These are phyloP conservation scores for Daldinia concentrica DNA, from an alignment of 495 filamentous ascomycete species.

Conservation along the genomic window DNA sequence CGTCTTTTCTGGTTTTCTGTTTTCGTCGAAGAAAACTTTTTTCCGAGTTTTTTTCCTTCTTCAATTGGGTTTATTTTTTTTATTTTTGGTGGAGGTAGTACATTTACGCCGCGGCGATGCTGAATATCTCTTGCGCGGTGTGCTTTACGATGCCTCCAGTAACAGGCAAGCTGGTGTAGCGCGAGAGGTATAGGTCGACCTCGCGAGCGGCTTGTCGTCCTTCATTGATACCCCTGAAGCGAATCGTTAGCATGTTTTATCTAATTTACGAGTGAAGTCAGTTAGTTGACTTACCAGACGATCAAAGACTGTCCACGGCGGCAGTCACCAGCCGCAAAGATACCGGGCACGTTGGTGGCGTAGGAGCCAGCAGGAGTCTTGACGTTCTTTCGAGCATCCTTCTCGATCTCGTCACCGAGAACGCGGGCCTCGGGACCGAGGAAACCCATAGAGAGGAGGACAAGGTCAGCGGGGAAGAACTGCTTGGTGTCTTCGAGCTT, in stretches of 20 bases:
- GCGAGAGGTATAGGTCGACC: conserved; percentile 88
- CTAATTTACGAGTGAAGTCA: neutral
- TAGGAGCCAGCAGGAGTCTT: conserved; percentile 95
- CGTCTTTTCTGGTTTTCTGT: conserved; percentile 1
- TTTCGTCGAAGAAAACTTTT: conserved; percentile 11
- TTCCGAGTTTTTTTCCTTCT: neutral
- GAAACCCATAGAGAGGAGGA: conserved; percentile 98
- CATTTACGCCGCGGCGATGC: conserved; percentile 32
- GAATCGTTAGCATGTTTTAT: conserved; percentile 43
- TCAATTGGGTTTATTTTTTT: neutral
- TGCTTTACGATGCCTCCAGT: conserved; percentile 95
- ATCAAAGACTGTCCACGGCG: conserved; percentile 96
- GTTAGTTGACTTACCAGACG: conserved; percentile 79
- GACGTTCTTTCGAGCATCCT: conserved; percentile 94
- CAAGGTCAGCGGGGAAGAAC: conserved; percentile 97
- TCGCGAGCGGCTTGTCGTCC: conserved; percentile 93
- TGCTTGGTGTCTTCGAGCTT: conserved; percentile 93
- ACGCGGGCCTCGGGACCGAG: conserved; percentile 92
- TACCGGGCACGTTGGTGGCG: conserved; percentile 83
- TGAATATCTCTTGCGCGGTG: conserved; percentile 73
- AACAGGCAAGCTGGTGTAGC: conserved; percentile 83
- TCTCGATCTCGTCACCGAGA: conserved; percentile 86
- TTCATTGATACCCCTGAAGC: conserved; percentile 95
- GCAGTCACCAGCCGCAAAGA: conserved; percentile 98
- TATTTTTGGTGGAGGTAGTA: neutral